phyloP scores from a whole-genome alignment of 345 rosid species.

The Eucalyptus polyanthemos region DNA sequence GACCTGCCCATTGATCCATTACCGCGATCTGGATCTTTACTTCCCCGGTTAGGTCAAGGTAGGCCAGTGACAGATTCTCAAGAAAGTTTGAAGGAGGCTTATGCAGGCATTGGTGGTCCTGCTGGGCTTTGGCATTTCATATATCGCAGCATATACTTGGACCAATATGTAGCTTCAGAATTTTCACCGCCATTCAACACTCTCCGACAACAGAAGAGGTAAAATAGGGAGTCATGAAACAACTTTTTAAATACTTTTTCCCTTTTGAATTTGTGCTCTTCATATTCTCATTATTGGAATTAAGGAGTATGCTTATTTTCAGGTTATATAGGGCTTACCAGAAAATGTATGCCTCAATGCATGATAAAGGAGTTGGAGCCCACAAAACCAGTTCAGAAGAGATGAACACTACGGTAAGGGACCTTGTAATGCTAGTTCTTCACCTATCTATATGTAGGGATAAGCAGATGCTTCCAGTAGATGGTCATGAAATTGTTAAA shows the following conservation, averaged over 20 bases:
- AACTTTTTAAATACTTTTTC: neutral
- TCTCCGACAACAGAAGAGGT: conserved; percentile 80
- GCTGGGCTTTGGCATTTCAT: conserved; percentile 98
- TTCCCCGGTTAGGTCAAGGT: conserved; percentile 30
- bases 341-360: conserved; percentile 84
- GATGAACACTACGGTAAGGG: conserved; percentile 74
- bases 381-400: conserved; percentile 99
- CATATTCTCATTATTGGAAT: neutral
- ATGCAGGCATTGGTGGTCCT: conserved; percentile 78
- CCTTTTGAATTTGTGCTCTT: neutral
- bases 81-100: conserved; percentile 35
- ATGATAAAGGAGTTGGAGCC: conserved; percentile 65
- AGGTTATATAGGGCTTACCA: conserved; percentile 95
- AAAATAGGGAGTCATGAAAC: neutral
- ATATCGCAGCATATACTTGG: conserved; percentile 88
- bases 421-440: neutral
- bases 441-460: neutral
- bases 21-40: conserved; percentile 35
- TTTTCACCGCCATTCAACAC: conserved; percentile 72
- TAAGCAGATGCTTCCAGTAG: neutral
- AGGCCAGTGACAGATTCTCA: conserved; percentile 29
- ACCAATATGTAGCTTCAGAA: conserved; percentile 89
- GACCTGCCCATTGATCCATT: conserved; percentile 59
- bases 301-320: conserved; percentile 11
- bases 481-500: neutral